phyloP scores from a whole-genome alignment of 2,329 filamentous ascomycete species.

The Corinectria fuckeliana region DNA sequence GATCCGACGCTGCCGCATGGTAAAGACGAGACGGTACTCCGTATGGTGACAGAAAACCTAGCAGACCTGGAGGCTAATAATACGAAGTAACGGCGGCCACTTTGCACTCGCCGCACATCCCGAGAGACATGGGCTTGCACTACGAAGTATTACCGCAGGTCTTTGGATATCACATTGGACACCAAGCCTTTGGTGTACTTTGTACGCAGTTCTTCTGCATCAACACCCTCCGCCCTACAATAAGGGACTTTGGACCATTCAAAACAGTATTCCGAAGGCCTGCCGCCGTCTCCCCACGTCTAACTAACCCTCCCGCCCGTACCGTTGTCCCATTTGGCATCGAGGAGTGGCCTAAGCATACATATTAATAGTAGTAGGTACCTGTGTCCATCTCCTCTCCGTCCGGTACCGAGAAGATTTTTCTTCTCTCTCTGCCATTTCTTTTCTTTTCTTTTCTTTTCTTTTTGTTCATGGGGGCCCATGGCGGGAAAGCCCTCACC shows the following conservation, averaged over 20 bases:
- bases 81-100: neutral
- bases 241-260: neutral
- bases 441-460: constrained; percentile 32
- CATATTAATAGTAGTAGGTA: too few relatives aligned
- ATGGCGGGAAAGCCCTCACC: constrained; percentile 24
- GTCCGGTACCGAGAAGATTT: constrained; percentile 22
- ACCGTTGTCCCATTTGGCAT: constrained; percentile 8
- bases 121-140: constrained; percentile 12
- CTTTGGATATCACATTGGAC: constrained; percentile 1
- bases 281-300: constrained; percentile 3
- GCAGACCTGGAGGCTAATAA: constrained; percentile 11
- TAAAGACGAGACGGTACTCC: too few relatives aligned
- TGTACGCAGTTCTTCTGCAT: neutral
- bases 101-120: neutral
- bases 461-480: constrained; percentile 28
- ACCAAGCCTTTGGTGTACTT: neutral
- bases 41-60: neutral
- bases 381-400: neutral
- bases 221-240: neutral
- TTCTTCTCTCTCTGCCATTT: constrained; percentile 15
- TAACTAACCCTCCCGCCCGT: constrained; percentile 9
- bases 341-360: neutral
- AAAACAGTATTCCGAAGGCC: neutral
- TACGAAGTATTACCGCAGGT: constrained; percentile 6
- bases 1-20: constrained; percentile 23